Evolutionary conservation across 257 asterid species (phyloP).

Genomic region (Knoxia roxburghii): DNA sequence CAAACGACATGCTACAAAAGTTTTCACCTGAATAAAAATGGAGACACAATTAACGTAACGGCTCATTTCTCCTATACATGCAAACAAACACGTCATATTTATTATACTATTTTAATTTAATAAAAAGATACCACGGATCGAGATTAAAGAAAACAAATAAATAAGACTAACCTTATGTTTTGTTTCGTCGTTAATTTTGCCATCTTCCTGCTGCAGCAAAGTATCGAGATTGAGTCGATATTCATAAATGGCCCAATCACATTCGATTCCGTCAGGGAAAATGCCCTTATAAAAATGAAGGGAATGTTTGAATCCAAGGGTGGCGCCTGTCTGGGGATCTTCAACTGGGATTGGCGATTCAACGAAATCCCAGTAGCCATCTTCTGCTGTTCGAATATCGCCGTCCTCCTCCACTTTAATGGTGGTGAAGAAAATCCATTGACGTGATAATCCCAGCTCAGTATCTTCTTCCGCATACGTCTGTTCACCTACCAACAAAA

Average conservation of each 20-base stretch:
- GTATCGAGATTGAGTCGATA: neutral
- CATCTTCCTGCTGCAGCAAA: neutral
- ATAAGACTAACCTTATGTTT: too few species aligned
- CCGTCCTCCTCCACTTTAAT: neutral
- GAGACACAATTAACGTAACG: too few species aligned
- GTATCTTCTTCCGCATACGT: neutral
- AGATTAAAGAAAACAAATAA: too few species aligned
- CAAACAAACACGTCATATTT: too few species aligned
- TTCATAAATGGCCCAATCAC: neutral
- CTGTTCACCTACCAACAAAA: too few species aligned
- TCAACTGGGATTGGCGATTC: neutral
- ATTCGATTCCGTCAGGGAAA: neutral
- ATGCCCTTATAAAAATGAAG: neutral
- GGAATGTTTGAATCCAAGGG: neutral
- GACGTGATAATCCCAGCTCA: neutral
- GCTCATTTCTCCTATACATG: too few species aligned
- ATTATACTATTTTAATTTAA: too few species aligned
- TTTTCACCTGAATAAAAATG: too few species aligned
- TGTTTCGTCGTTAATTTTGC: too few species aligned
- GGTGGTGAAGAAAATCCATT: neutral
- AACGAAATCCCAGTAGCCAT: neutral
- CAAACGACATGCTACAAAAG: neutral
- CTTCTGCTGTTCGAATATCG: neutral
- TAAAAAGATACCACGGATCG: too few species aligned
- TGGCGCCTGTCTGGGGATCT: neutral